Percentiles rank a stretch among this genome's conserved stretches.
Evolutionary conservation across 2,329 filamentous ascomycete species (phyloP).

Genomic region (Tolypocladium album): DNA sequence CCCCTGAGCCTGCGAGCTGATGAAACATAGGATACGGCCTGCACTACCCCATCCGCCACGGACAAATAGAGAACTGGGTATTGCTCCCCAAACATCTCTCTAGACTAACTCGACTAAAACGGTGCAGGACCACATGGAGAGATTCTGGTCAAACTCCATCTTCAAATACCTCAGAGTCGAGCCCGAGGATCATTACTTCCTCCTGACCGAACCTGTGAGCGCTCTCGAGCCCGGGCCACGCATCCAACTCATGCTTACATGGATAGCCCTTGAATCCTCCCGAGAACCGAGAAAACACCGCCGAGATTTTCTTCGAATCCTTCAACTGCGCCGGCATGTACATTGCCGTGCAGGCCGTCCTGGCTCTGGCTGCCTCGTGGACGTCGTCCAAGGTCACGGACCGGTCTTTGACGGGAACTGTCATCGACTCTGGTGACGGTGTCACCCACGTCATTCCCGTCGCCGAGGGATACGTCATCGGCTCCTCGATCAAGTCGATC

Average conservation of each 20-base stretch:
- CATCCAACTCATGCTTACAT: background rate
- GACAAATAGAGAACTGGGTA: conserved; percentile 98
- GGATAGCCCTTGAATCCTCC: conserved; percentile 85
- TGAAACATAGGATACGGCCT: conserved; percentile 66
- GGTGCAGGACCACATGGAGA: conserved; percentile 88
- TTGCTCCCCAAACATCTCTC: conserved; percentile 10
- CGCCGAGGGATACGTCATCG: conserved; percentile 97
- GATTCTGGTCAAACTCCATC: conserved; percentile 99
- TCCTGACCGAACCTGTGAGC: conserved; percentile 88
- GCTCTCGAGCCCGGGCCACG: background rate
- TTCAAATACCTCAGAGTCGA: conserved; percentile 99
- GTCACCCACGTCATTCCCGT: conserved; percentile 99
- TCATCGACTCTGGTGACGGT: conserved; percentile 97
- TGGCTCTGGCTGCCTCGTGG: conserved; percentile 95
- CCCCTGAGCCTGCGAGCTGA: conserved; percentile 5
- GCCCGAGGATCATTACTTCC: conserved; percentile 96
- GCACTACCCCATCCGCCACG: conserved; percentile 95
- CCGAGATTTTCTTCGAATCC: conserved; percentile 99
- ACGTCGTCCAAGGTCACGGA: conserved; percentile 97
- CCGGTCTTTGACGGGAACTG: conserved; percentile 88
- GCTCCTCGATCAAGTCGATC: conserved; percentile 97
- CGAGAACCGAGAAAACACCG: conserved; percentile 97
- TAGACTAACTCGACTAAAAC: conserved; percentile 14
- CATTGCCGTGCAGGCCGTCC: conserved; percentile 94
- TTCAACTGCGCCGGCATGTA: conserved; percentile 99